Evolutionary conservation across 2,329 filamentous ascomycete species (phyloP), one percentile per base, ranked within the genome.

Genomic region (Chaetomiaceae sp.): DNA sequence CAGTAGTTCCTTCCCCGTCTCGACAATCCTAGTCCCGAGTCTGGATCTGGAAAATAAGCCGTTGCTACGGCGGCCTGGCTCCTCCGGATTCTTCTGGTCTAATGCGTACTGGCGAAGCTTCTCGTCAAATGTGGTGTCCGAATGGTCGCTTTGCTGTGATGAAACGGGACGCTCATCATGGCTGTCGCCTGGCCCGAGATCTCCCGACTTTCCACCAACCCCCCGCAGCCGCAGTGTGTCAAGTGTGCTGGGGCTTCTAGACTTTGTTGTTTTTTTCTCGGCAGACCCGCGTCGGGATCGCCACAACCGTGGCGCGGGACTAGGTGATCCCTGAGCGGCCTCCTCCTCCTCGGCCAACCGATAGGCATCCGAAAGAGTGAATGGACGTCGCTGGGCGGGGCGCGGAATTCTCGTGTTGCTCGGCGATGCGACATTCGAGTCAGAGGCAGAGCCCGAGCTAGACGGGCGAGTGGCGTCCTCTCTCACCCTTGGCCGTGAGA

Each of bases 261-360:
- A 13, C 37, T 58, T 51, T 29, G 51, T 30, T 5, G 29, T 33
- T 29, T 56, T 32, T 62, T 64, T 49, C 27, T 73, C 67, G 16
- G 69, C 66, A 0, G 64, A 62, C 1, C 65, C 66, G 42, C 60
- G 62, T 30, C 64, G 65, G 16, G 65, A 61, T 11, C 73, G 71
- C 71, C 74, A 75, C 7, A 68, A 62, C 29, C 77, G 67, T 1
- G 77, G 77, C 1, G 77, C 77, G 0, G 77, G 77, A 50, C 77
- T 80, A 1, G 77, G 77, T 2, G 76, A 79, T 16, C 71, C 76
- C 54, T 74, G 72, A 63, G 61, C 54, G 25, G 65, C 65, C 30
- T 69, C 67, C 49, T 70, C 67, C n/a, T 66, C 60, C 37, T 62
- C 57, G 32, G 66, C 69, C 61, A 69, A 61, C 34, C 59, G 62